These are phyloP conservation scores for Saitozyma podzolica DNA, from an alignment of 768 basidiomycete genomes.

Conservation along the genomic window DNA sequence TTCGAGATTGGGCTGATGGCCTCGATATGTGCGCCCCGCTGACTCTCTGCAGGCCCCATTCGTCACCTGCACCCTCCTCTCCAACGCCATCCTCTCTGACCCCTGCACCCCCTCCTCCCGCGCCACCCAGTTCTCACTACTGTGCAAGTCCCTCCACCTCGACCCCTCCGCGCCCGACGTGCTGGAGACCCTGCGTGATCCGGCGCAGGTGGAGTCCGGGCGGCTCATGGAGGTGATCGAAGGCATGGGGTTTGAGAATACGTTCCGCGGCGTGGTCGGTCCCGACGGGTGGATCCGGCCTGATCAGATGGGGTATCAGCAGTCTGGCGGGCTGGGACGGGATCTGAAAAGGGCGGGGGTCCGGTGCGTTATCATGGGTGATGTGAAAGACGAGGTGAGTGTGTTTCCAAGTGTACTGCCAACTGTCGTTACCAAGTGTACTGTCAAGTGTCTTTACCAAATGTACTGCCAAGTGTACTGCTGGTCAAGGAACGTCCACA, in stretches of 20 bases:
- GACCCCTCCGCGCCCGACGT: conserved; percentile 60
- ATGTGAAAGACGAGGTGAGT: conserved; percentile 70
- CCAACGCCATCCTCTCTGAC: conserved; percentile 69
- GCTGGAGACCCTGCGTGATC: conserved; percentile 60
- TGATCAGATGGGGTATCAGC: conserved; percentile 70
- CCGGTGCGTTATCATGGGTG: conserved; percentile 65
- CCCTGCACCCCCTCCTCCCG: conserved; percentile 66
- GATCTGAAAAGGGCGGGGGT: conserved; percentile 60
- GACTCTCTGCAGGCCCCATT: conserved; percentile 60
- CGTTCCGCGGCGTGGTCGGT: conserved; percentile 69
- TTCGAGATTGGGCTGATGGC: no score
- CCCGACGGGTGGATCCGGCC: conserved; percentile 62
- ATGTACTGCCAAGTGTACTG: no score
- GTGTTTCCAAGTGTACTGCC: no score
- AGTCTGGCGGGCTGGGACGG: conserved; percentile 62
- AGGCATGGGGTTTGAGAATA: conserved; percentile 61
- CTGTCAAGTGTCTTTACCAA: no score
- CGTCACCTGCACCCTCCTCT: conserved; percentile 66
- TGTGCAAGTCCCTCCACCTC: conserved; percentile 62
- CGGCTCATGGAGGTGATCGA: conserved; percentile 64
- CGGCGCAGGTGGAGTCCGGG: conserved; percentile 57
- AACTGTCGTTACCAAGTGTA: no score
- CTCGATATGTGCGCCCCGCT: no score
- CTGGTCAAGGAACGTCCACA: no score
- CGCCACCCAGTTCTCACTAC: conserved; percentile 64